phyloP scores from a whole-genome alignment of 179 eudicot species.

The Silene vulgaris region DNA sequence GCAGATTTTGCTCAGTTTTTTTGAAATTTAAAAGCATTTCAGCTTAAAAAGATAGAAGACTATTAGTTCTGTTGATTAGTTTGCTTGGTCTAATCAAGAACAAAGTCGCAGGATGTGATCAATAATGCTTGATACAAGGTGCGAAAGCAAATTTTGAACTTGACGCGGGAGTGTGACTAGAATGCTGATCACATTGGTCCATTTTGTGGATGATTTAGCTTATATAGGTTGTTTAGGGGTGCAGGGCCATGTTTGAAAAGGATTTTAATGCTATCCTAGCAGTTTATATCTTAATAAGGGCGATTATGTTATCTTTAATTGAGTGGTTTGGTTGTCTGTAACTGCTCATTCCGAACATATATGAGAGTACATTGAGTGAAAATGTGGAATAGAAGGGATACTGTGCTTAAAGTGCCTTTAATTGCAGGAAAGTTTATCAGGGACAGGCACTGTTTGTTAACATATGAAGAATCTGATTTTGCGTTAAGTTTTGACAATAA shows the following conservation, averaged over 20 bases:
- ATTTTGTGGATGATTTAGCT: not conserved
- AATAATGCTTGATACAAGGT: not conserved
- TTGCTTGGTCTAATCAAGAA: not conserved
- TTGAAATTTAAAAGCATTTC: not conserved
- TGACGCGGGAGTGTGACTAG: not conserved
- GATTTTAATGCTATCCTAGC: not conserved
- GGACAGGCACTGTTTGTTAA: not conserved
- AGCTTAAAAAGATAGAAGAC: not conserved
- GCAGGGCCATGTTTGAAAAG: not conserved
- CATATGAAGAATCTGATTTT: not conserved
- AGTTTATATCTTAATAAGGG: not conserved
- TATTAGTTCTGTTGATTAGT: not conserved
- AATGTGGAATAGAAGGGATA: not conserved
- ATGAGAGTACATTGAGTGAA: not conserved
- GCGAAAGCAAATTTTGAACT: not conserved
- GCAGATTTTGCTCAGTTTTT: not conserved
- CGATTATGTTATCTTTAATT: not conserved
- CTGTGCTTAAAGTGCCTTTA: not conserved
- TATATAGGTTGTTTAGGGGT: not conserved
- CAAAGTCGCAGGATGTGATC: not conserved
- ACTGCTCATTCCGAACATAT: not conserved
- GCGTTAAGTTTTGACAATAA: not conserved
- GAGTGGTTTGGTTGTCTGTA: not conserved
- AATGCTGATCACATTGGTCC: not conserved
- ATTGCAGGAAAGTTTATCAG: not conserved